Evolutionary conservation across 768 basidiomycete species (phyloP).

Genomic region (Dioszegia hungarica): DNA sequence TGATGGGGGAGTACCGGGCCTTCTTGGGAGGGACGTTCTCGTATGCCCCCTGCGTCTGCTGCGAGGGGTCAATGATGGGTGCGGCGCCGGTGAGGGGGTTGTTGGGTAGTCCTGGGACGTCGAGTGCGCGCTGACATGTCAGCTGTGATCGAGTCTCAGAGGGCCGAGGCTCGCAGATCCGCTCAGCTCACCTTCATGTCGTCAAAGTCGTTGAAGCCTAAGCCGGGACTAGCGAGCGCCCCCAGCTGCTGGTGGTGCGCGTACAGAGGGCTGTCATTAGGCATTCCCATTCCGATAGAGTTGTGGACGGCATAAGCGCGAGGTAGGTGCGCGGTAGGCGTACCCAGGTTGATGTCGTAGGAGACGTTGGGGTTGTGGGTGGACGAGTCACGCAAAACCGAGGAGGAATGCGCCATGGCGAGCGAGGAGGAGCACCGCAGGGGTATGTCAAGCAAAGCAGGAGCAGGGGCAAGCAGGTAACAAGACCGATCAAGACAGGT

Average conservation of each 20-base stretch:
- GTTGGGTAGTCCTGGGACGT: conserved; percentile 28
- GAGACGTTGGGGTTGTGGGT: not conserved
- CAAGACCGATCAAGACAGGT: too few species aligned
- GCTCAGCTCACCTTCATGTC: conserved; percentile 39
- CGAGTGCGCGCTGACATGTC: conserved; percentile 26
- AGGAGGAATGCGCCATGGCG: not conserved
- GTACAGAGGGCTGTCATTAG: not conserved
- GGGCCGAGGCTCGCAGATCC: not conserved
- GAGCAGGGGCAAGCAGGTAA: not conserved
- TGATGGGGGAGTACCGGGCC: conserved; percentile 18
- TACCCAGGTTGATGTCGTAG: conserved; percentile 7
- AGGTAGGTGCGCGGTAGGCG: not conserved
- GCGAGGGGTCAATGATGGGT: conserved; percentile 24
- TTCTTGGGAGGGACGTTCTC: conserved; percentile 28
- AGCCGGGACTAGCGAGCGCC: conserved; percentile 8
- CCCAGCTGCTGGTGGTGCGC: conserved; percentile 1
- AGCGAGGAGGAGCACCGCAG: not conserved
- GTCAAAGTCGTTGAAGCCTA: conserved; percentile 18
- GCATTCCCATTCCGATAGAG: conserved; percentile 1
- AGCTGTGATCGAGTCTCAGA: not conserved
- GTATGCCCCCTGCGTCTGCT: too few species aligned
- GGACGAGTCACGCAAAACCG: conserved; percentile 1
- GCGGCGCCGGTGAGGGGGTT: conserved; percentile 33
- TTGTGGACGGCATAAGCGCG: not conserved
- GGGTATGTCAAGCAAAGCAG: not conserved